Evolutionary conservation across 805 yeast genomes (phyloP).

Genomic region (Saccharomycopsis sp.): DNA sequence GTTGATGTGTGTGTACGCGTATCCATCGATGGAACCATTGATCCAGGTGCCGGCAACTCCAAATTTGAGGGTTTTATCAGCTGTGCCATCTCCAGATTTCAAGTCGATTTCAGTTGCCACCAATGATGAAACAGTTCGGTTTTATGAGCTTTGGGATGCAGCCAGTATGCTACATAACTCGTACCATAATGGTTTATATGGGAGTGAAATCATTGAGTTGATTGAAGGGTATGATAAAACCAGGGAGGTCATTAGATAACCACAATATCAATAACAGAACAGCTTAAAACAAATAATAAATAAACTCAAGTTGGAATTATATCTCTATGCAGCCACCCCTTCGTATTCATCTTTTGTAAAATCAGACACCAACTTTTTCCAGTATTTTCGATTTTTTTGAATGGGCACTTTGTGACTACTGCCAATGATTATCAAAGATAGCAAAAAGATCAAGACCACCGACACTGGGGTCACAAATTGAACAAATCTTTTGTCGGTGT

Average conservation of each 20-base stretch:
- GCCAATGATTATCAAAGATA: conserved; percentile 43
- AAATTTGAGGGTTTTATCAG: conserved; percentile 53
- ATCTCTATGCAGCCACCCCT: conserved; percentile 77
- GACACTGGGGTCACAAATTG: conserved; percentile 61
- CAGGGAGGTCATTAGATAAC: conserved; percentile 12
- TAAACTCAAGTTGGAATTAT: neutral
- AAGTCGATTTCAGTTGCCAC: conserved; percentile 61
- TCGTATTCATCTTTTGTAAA: conserved; percentile 60
- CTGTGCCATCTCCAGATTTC: conserved; percentile 57
- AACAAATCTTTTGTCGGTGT: conserved; percentile 47
- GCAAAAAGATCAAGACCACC: conserved; percentile 43
- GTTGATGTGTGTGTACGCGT: conserved; percentile 52
- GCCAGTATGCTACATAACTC: conserved; percentile 29
- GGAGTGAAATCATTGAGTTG: conserved; percentile 49
- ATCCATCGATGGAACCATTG: conserved; percentile 50
- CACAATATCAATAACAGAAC: neutral
- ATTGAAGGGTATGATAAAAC: conserved; percentile 40
- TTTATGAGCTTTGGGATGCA: conserved; percentile 63
- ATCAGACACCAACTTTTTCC: conserved; percentile 50
- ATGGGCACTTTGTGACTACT: conserved; percentile 57
- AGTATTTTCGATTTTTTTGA: conserved; percentile 56
- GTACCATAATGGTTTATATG: conserved; percentile 41
- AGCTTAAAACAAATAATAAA: no score
- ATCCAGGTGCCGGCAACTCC: conserved; percentile 41
- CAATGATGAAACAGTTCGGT: conserved; percentile 68